phyloP scores from a whole-genome alignment of 495 filamentous ascomycete species.

The Pyronema domesticum region DNA sequence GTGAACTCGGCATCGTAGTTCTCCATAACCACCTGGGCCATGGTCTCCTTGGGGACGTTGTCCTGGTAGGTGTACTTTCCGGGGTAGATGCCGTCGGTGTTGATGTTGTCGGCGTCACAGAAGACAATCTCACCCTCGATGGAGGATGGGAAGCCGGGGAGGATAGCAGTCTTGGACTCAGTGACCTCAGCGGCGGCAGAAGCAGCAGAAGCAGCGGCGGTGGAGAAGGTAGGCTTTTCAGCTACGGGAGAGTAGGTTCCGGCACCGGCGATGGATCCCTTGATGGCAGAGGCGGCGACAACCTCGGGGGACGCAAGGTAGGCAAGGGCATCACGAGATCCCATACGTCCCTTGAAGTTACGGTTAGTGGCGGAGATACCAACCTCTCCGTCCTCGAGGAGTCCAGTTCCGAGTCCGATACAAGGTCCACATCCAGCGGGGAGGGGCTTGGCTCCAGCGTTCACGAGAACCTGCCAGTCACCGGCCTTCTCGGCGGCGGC shows the following conservation, averaged over 20 bases:
- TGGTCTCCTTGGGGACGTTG: slow-evolving; percentile 50
- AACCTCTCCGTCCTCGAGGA: slow-evolving; percentile 69
- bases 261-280: slow-evolving; percentile 59
- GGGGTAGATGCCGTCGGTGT: slow-evolving; percentile 74
- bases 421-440: slow-evolving; percentile 77
- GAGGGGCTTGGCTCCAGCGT: slow-evolving; percentile 57
- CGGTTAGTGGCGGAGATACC: slow-evolving; percentile 82
- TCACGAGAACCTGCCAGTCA: slow-evolving; percentile 72
- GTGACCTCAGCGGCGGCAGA: slow-evolving; percentile 15
- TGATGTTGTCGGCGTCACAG: slow-evolving; percentile 55
- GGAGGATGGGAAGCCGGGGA: slow-evolving; percentile 51
- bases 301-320: slow-evolving; percentile 85
- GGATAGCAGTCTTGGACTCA: slow-evolving; percentile 37
- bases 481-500: slow-evolving; percentile 58
- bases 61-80: slow-evolving; percentile 86
- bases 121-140: slow-evolving; percentile 52
- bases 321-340: slow-evolving; percentile 59
- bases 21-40: slow-evolving; percentile 79
- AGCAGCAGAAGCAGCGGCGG: slow-evolving; percentile 6
- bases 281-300: slow-evolving; percentile 72
- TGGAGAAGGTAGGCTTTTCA: slow-evolving; percentile 3
- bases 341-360: slow-evolving; percentile 92
- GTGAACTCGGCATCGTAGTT: slow-evolving; percentile 72
- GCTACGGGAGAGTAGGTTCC: slow-evolving; percentile 44
- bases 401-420: slow-evolving; percentile 72